These are phyloP conservation scores for Teunomyces barrocoloradensis DNA, from an alignment of 805 yeast genomes.

Conservation along the genomic window DNA sequence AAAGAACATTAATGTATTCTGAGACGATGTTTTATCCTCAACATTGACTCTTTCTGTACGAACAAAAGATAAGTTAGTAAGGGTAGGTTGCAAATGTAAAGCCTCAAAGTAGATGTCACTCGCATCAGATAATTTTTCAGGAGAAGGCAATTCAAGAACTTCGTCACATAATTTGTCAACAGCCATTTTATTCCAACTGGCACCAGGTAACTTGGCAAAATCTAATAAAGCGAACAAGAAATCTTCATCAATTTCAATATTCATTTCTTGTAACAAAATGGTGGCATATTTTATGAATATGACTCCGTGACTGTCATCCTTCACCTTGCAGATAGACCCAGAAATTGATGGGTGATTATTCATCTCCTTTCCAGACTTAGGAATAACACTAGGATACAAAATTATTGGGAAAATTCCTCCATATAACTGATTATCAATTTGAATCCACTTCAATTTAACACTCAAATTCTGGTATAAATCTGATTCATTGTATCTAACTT, in stretches of 20 bases:
- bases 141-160: conserved; percentile 66
- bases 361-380: conserved; percentile 79
- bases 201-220: conserved; percentile 77
- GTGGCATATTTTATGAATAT: conserved; percentile 90
- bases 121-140: conserved; percentile 51
- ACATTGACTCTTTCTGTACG: conserved; percentile 77
- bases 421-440: conserved; percentile 85
- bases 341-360: conserved; percentile 88
- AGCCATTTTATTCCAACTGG: conserved; percentile 58
- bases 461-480: conserved; percentile 79
- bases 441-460: conserved; percentile 88
- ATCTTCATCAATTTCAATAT: conserved; percentile 92
- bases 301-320: conserved; percentile 90
- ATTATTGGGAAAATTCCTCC: conserved; percentile 88
- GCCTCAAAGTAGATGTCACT: conserved; percentile 89
- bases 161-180: conserved; percentile 60
- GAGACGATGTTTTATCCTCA: conserved; percentile 57
- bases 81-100: conserved; percentile 87
- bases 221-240: conserved; percentile 80
- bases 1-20: conserved; percentile 69
- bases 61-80: conserved; percentile 84
- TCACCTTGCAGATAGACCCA: conserved; percentile 76
- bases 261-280: conserved; percentile 80
- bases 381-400: conserved; percentile 85
- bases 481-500: conserved; percentile 76